These are phyloP conservation scores for Chalaropsis thielavioides DNA, from an alignment of 2,329 filamentous ascomycete genomes.

Conservation along the genomic window DNA sequence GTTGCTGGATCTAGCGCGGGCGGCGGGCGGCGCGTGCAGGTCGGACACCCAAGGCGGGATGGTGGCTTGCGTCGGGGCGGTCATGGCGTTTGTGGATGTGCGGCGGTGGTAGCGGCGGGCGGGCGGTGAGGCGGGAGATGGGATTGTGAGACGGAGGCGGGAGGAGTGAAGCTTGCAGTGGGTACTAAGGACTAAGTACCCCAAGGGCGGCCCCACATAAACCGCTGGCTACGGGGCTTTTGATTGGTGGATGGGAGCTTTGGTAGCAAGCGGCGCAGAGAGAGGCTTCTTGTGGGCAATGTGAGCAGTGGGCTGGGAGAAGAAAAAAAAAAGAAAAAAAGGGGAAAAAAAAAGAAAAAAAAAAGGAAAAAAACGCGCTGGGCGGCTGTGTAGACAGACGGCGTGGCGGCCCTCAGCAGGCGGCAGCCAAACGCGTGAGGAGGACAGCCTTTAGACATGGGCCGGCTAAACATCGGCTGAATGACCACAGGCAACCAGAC, in stretches of 20 bases:
- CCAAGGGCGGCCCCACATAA: background rate
- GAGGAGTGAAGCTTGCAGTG: background rate
- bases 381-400: too few relatives aligned
- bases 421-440: too few relatives aligned
- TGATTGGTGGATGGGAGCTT: background rate
- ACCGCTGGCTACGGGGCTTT: background rate
- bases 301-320: too few relatives aligned
- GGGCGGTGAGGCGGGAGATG: background rate
- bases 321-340: too few relatives aligned
- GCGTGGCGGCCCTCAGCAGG: too few relatives aligned
- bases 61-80: background rate
- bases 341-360: too few relatives aligned
- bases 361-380: too few relatives aligned
- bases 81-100: background rate
- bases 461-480: too few relatives aligned
- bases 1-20: constrained; percentile 49
- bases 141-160: background rate
- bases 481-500: background rate
- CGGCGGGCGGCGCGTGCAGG: constrained; percentile 53
- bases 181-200: background rate
- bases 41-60: constrained; percentile 71
- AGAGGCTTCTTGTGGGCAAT: background rate
- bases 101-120: background rate
- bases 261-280: background rate
- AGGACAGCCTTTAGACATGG: too few relatives aligned